Base-by-base conservation (phyloP, 2,329 filamentous ascomycete genomes). In the Ophiocordyceps camponoti-floridani region DNA sequence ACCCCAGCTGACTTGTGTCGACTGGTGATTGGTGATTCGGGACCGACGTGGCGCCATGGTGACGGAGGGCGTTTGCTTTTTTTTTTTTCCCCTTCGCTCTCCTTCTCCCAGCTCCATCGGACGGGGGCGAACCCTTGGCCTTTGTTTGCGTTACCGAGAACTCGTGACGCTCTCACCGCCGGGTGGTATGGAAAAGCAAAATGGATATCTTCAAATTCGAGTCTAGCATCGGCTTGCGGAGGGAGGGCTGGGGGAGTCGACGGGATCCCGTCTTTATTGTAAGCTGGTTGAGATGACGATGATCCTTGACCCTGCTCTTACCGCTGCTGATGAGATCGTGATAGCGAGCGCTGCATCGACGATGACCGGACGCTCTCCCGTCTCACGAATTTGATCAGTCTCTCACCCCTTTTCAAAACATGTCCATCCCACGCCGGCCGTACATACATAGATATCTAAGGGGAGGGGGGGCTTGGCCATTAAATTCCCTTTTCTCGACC, bases 331-430 rank as follows among this genome's bases (percentile, higher is more conserved):
- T 19, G 40, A 28, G 42, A 46, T 48, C 46, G 47, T 37, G 12
- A 45, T 26, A 28, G 37, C 26, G 46, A 46, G 44, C 40, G 43
- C 35, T 43, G 45, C 44, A 51, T 51, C 49, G 47, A 47, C 47
- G 43, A 51, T 49, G 43, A 27, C 35, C 35, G 35, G 16, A 16
- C 35, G 35, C 8, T 16, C 18, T 16, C n/a, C 35, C 35, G 35
- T 38, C 18, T 11, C 35, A 38, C n/a, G n/a, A 7, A 38, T 10
- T 37, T 7, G n/a, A 18, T 37, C 14, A n/a, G 16, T 38, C 16
- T n/a, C 5, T 16, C 35, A 16, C 35, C 13, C 33, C 23, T 23
- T 23, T 23, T 23, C 23, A 8, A 38, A 16, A 35, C 12, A 35
- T 16, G 16, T 37, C 14, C 14, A 14, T 16, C n/a, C 14, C n/a